Evolutionary conservation across 805 yeast genomes (phyloP).

Genomic region (Yarrowia sp.): DNA sequence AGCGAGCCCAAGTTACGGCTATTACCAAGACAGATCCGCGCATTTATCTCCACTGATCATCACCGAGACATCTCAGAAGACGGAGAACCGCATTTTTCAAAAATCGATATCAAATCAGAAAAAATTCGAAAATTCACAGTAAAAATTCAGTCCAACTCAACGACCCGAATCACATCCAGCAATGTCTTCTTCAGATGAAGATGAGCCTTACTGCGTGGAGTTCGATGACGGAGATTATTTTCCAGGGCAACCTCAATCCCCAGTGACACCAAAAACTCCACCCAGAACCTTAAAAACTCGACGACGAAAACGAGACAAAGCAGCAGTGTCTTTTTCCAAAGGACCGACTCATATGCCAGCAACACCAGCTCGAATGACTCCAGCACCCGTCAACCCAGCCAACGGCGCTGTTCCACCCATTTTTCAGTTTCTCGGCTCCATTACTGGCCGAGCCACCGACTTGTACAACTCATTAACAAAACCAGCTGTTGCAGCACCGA

Average conservation of each 20-base stretch:
- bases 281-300: conserved; percentile 11
- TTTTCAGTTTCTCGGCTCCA: conserved; percentile 7
- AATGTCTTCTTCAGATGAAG: not conserved
- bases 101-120: not conserved
- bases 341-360: not conserved
- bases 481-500: not conserved
- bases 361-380: not conserved
- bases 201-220: not conserved
- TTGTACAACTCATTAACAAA: not conserved
- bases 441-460: conserved; percentile 9
- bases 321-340: not conserved
- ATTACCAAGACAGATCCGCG: not conserved
- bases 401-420: not conserved
- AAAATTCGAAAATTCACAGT: not conserved
- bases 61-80: not conserved
- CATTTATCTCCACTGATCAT: not conserved
- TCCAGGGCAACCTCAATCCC: not conserved
- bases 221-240: conserved; percentile 6
- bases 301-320: conserved; percentile 9
- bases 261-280: not conserved
- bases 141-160: not conserved
- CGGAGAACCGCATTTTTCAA: not conserved
- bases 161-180: not conserved
- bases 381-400: not conserved
- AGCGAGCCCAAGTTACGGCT: not conserved